These are phyloP conservation scores for Diaporthe sp. DNA, from an alignment of 2,329 filamentous ascomycete species.

Conservation along the genomic window DNA sequence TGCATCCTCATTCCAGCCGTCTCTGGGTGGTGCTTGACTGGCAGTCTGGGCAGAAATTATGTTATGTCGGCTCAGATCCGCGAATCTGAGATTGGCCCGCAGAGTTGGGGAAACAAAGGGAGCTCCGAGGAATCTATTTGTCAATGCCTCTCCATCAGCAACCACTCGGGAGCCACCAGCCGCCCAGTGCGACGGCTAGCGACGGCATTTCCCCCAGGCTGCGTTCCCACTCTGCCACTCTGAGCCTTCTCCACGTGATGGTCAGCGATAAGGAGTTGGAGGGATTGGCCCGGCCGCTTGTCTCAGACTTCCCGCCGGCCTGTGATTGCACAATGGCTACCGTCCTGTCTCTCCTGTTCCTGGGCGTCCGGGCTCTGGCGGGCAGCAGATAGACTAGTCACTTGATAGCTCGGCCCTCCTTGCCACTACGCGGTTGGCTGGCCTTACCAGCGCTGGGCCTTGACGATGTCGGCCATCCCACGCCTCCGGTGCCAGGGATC, in stretches of 20 bases:
- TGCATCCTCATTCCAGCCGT: background rate
- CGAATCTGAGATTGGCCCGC: conserved; percentile 22
- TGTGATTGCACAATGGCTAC: conserved; percentile 29
- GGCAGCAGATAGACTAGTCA: conserved; percentile 19
- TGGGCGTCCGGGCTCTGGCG: background rate
- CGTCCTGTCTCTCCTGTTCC: background rate
- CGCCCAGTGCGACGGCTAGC: conserved; percentile 30
- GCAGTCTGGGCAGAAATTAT: background rate
- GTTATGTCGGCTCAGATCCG: conserved; percentile 1
- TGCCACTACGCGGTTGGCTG: conserved; percentile 10
- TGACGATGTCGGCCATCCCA: conserved; percentile 21
- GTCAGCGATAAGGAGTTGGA: conserved; percentile 32
- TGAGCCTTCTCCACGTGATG: conserved; percentile 13
- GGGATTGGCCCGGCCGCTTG: conserved; percentile 32
- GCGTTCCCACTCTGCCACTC: conserved; percentile 15
- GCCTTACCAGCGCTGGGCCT: conserved; percentile 2
- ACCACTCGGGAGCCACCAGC: background rate
- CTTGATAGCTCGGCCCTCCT: conserved; percentile 8
- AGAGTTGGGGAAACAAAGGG: conserved; percentile 17
- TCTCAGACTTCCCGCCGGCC: conserved; percentile 8
- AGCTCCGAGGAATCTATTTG: conserved; percentile 25
- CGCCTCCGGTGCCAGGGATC: conserved; percentile 20
- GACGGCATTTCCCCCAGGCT: conserved; percentile 28
- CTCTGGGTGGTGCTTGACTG: background rate
- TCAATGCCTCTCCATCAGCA: conserved; percentile 13